Evolutionary conservation across 257 asterid species (phyloP), one percentile per base, ranked within the genome.

Genomic region (Jacaranda copaia): DNA sequence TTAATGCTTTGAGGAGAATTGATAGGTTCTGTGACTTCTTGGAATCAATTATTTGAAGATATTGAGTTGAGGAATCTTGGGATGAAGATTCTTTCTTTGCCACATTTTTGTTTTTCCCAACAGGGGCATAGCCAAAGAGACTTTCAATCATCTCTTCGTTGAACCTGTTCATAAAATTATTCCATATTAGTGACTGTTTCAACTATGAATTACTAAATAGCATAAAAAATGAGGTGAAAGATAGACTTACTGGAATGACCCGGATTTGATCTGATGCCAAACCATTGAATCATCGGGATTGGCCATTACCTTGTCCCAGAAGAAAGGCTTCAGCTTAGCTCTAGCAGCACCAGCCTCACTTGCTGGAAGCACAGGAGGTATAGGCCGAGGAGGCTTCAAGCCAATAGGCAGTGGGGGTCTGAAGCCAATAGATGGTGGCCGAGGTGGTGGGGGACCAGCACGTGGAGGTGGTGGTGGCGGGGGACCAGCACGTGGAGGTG

Each of bases 261-360:
- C 99, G 20, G 87, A 84, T 81, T 81, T 91, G 77, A 96, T 81
- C 81, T 96, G 95, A 84, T 85, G 87, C 99, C 99, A 96, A 80
- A 93, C 98, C 99, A 93, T 96, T 12, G 97, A 83, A 72, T 84
- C 83, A 80, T 96, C 92, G n/a, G 97, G 86, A 74, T 91, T 87
- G 16, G 97, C 97, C 60, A 84, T 75, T 45, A 96, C 98, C 84
- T 96, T 96, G 83, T 96, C 99, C 99, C 99, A 96, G 79, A 96
- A 96, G 89, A 96, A 92, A 55, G 99, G 99, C 86, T 92, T 96
- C 82, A 96, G 88, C 91, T 96, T 96, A 71, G 97, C 60, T 85
- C 89, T 96, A 74, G 85, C 52, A 80, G 79, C 81, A 81, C 78
- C 86, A 6, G 75, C 73, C 14, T 63, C 82, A 13, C 46, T 51